Evolutionary conservation across 176 grass and related monocot species (phyloP), one percentile per base, ranked within the genome.

Genomic region (Areca catechu): DNA sequence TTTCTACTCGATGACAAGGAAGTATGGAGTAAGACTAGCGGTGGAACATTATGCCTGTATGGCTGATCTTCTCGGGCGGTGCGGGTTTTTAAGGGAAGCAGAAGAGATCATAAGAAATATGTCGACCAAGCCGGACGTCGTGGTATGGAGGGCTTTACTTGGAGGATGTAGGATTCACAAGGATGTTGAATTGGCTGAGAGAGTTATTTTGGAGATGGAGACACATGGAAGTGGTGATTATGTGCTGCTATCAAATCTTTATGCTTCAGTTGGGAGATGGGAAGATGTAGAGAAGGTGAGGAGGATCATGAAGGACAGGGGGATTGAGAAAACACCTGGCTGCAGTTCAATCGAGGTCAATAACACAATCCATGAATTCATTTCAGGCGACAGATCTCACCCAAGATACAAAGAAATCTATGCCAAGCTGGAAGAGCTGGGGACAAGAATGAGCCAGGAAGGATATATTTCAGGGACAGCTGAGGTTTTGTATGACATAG

Each of bases 41-140:
- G 27, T 53, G 19, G 58, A 72, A 19, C 69, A 72, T 72, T 72
- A 62, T 62, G 58, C 69, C 17, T 53, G 58, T 22, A 62, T 72
- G 69, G 69, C 62, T 7, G 58, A 72, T 72, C 57, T 72, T 43
- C 58, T 62, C 22, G 69, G 69, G 15, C 48, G 58, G 49, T 22
- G 24, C 16, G 69, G 69, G 19, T 51, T n/a, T 22, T 22, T 72
- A 53, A 2, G 21, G 19, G 49, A 61, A 54, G 69, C 69, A 14
- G 58, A 61, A 22, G 57, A 53, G 25, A 37, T 72, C 18, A 72
- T 72, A 61, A 58, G 37, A 19, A 37, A 52, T 21, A 72, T 72
- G 69, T 57, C 69, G 4, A 72, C 54, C 1, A 58, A 72, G 58
- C 69, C 69, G 17, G 69, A 72, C 49, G 7, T 48, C 9, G 69